These are phyloP conservation scores for Ustanciosporium gigantosporum DNA, from an alignment of 1,284 basidiomycete species.

Conservation along the genomic window DNA sequence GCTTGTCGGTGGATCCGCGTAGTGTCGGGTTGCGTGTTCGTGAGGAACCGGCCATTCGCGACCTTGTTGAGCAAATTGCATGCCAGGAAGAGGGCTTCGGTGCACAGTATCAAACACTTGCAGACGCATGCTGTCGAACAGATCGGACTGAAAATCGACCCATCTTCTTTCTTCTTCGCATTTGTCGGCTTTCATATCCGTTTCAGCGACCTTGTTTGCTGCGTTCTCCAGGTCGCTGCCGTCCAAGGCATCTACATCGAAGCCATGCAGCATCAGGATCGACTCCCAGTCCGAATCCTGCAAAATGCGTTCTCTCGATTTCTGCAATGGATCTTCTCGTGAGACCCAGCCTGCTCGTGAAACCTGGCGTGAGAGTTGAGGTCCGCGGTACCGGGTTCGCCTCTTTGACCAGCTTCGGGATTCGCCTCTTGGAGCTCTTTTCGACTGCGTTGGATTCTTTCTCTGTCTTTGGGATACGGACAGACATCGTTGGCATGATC, in stretches of 20 bases:
- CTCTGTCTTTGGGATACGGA: constrained; percentile 5
- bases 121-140: constrained; percentile 21
- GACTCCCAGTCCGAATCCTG: constrained; percentile 17
- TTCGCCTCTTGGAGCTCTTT: constrained; percentile 10
- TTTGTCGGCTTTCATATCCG: not conserved
- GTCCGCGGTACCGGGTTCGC: constrained; percentile 1
- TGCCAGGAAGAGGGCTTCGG: constrained; percentile 12
- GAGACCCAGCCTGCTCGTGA: constrained; percentile 19
- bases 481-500: constrained; percentile 11
- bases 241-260: constrained; percentile 15
- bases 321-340: constrained; percentile 8
- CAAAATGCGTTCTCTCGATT: constrained; percentile 7
- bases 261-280: constrained; percentile 3
- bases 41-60: not conserved
- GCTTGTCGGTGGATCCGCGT: not conserved
- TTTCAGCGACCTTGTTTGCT: not conserved
- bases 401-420: not conserved
- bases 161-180: constrained; percentile 1
- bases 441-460: constrained; percentile 15
- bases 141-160: constrained; percentile 16
- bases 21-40: not conserved
- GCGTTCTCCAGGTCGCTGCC: not conserved
- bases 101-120: constrained; percentile 12
- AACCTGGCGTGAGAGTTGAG: constrained; percentile 9
- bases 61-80: not conserved